A percentile compares a stretch with the other conserved stretches of the same genome.
Evolutionary conservation across 805 yeast species (phyloP).

Genomic region (Candida xyloterini): DNA sequence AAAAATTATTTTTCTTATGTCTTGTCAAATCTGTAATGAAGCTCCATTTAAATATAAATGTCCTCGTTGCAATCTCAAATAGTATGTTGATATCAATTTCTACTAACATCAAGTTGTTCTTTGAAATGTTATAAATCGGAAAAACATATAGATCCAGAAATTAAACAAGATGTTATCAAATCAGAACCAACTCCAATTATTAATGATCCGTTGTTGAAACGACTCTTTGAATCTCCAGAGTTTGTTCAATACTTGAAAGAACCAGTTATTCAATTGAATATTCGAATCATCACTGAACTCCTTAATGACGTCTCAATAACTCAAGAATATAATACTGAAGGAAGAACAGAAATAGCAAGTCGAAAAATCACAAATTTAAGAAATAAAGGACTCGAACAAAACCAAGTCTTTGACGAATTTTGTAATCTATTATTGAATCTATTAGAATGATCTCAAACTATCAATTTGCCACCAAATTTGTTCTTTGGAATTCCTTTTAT

Average conservation of each 20-base stretch:
- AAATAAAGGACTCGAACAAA: constrained; percentile 62
- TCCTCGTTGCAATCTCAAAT: constrained; percentile 43
- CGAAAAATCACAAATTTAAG: constrained; percentile 60
- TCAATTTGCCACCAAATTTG: constrained; percentile 24
- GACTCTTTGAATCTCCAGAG: constrained; percentile 39
- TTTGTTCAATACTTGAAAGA: constrained; percentile 46
- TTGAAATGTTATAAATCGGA: constrained; percentile 56
- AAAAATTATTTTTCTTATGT: constrained; percentile 11
- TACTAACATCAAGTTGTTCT: constrained; percentile 44
- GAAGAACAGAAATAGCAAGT: constrained; percentile 56
- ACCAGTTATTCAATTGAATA: constrained; percentile 55
- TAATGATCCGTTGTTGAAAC: constrained; percentile 27
- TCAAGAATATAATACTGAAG: constrained; percentile 50
- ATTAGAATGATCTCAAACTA: constrained; percentile 17
- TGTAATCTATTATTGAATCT: constrained; percentile 39
- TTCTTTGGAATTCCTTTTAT: constrained; percentile 36
- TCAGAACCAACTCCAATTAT: background rate
- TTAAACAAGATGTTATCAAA: constrained; percentile 5
- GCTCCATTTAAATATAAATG: constrained; percentile 43
- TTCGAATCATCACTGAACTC: constrained; percentile 46
- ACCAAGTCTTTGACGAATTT: constrained; percentile 70
- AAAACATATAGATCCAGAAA: constrained; percentile 31
- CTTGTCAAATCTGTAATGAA: constrained; percentile 28
- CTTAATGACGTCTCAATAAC: constrained; percentile 45
- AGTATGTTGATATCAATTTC: constrained; percentile 27